phyloP scores from a whole-genome alignment of 2,329 filamentous ascomycete genomes.

The Aspergillus neoniger region DNA sequence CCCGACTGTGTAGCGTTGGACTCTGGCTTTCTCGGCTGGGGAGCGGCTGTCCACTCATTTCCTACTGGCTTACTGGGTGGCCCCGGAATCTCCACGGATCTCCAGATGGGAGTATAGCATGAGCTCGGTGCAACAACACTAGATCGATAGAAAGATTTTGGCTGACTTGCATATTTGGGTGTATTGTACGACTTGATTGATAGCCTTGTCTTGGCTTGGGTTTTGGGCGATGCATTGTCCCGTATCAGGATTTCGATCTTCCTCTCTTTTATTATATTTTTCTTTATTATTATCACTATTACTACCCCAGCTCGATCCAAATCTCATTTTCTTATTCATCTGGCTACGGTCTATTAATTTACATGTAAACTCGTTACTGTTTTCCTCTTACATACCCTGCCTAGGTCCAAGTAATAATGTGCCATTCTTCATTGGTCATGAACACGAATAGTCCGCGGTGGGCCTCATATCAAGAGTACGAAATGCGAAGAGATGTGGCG shows the following conservation, averaged over 20 bases:
- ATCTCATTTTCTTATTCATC: neutral
- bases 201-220: constrained; percentile 5
- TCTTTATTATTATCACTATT: neutral
- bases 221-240: neutral
- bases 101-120: constrained; percentile 22
- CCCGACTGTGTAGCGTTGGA: constrained; percentile 24
- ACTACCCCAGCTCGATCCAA: neutral
- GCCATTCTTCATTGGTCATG: neutral
- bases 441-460: neutral
- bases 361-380: neutral
- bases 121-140: constrained; percentile 1
- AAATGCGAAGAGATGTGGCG: constrained; percentile 1
- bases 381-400: no score
- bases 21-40: constrained; percentile 23
- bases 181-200: constrained; percentile 8
- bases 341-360: neutral
- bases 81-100: constrained; percentile 21
- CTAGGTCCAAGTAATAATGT: no score
- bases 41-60: constrained; percentile 15
- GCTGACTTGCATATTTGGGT: constrained; percentile 14
- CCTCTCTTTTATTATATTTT: neutral
- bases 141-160: constrained; percentile 2
- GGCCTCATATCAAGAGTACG: neutral
- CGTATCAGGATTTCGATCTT: neutral
- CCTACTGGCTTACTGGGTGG: constrained; percentile 20